A percentile compares a stretch with the other conserved stretches of the same genome.
Conservation (phyloP, 2,329 filamentous ascomycete genomes). For the Zymoseptoria tritici region DNA sequence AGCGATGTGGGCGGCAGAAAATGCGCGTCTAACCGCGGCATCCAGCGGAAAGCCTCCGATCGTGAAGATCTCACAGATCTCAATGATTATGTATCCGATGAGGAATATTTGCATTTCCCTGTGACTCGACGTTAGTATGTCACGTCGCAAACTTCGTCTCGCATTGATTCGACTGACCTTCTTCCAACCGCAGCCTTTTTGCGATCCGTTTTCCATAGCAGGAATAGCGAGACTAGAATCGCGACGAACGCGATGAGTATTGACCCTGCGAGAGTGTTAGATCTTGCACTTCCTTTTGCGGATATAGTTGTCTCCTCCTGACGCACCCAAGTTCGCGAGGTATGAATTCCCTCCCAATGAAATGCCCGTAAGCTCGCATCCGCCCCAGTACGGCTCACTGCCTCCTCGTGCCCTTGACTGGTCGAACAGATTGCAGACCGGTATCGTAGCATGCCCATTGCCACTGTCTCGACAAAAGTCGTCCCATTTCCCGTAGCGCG, state of each 20-base stretch:
- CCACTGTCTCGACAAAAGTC: conserved; percentile 46
- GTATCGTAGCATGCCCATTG: conserved; percentile 28
- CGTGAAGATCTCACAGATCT: conserved; percentile 94
- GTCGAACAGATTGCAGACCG: conserved; percentile 57
- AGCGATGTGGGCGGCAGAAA: conserved; percentile 83
- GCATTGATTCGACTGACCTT: conserved; percentile 52
- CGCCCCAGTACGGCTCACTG: conserved; percentile 39
- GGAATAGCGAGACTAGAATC: conserved; percentile 57
- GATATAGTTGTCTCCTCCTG: neutral
- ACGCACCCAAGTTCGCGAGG: conserved; percentile 75
- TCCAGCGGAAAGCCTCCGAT: conserved; percentile 79
- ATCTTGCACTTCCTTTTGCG: neutral
- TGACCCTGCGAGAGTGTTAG: conserved; percentile 55
- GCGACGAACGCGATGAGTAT: conserved; percentile 76
- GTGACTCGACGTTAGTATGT: conserved; percentile 7
- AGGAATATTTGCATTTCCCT: conserved; percentile 98
- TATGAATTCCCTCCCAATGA: conserved; percentile 55
- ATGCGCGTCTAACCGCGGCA: conserved; percentile 64
- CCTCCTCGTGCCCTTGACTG: conserved; percentile 52
- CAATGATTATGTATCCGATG: conserved; percentile 73
- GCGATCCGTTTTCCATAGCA: conserved; percentile 73
- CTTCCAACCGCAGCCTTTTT: conserved; percentile 92
- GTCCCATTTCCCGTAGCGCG: conserved; percentile 31
- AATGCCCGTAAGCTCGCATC: conserved; percentile 73
- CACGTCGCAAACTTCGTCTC: neutral